phyloP scores from a whole-genome alignment of 1,284 basidiomycete species.

The Tilletia walkeri region DNA sequence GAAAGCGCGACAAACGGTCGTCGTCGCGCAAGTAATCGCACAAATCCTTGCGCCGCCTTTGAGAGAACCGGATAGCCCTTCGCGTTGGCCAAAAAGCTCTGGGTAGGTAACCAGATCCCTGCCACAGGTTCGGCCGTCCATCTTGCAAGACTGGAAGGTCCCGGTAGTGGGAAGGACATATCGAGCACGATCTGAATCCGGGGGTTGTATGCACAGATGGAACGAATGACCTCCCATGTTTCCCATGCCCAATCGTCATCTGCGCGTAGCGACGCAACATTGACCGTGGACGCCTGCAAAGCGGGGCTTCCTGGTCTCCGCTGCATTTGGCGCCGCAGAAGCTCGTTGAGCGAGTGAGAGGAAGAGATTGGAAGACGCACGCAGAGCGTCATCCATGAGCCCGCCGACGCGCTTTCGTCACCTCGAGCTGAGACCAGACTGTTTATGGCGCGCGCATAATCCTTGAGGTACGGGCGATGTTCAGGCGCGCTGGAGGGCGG shows the following conservation, averaged over 20 bases:
- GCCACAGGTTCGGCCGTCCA: conserved; percentile 91
- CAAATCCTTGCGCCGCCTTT: conserved; percentile 61
- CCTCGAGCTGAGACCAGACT: conserved; percentile 36
- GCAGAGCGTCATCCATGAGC: conserved; percentile 41
- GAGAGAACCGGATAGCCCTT: conserved; percentile 96
- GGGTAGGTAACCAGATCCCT: conserved; percentile 81
- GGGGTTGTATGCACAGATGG: conserved; percentile 80
- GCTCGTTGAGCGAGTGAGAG: conserved; percentile 35
- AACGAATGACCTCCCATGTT: conserved; percentile 92
- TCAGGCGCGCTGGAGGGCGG: conserved; percentile 69
- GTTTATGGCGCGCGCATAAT: conserved; percentile 82
- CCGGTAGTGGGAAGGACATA: conserved; percentile 72
- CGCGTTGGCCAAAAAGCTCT: conserved; percentile 88
- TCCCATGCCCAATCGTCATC: conserved; percentile 69
- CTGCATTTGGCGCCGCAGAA: conserved; percentile 34
- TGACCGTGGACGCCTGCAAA: conserved; percentile 29
- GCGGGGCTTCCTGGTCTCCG: conserved; percentile 6
- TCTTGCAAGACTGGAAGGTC: conserved; percentile 66
- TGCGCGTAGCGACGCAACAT: conserved; percentile 65
- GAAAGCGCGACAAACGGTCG: conserved; percentile 34
- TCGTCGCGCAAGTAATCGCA: conserved; percentile 29
- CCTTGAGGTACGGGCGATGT: conserved; percentile 71
- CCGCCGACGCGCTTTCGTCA: conserved; percentile 39
- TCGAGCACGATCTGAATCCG: conserved; percentile 78
- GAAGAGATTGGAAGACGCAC: conserved; percentile 51